These are phyloP conservation scores for Blumeria graminis DNA, from an alignment of 2,329 filamentous ascomycete species.

Conservation along the genomic window DNA sequence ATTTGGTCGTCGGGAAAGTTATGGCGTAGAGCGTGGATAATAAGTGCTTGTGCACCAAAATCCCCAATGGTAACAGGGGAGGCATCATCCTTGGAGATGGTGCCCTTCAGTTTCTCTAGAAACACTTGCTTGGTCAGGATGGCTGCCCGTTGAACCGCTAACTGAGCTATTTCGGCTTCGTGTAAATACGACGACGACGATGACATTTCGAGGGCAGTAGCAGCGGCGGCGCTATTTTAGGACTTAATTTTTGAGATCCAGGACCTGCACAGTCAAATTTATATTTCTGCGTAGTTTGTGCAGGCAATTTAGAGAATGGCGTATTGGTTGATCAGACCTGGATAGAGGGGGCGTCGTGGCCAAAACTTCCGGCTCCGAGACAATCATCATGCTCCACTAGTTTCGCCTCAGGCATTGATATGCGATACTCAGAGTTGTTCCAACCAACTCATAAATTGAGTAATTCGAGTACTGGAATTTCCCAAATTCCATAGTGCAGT, in stretches of 20 bases:
- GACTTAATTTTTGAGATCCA: neutral
- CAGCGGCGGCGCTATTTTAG: neutral
- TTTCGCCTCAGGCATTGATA: too few relatives aligned
- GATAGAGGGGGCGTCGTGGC: too few relatives aligned
- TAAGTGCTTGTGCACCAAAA: constrained; percentile 90
- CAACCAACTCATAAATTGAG: too few relatives aligned
- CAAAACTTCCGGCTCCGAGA: too few relatives aligned
- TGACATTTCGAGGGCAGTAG: neutral
- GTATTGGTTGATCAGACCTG: too few relatives aligned
- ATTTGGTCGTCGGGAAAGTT: constrained; percentile 82
- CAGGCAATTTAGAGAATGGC: too few relatives aligned
- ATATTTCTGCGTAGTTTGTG: too few relatives aligned
- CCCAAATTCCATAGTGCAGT: too few relatives aligned
- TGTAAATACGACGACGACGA: constrained; percentile 31
- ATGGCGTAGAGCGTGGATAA: constrained; percentile 70
- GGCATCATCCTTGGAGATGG: constrained; percentile 80
- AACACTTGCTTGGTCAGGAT: constrained; percentile 57
- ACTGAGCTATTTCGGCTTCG: constrained; percentile 62
- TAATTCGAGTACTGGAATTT: too few relatives aligned
- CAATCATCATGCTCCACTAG: too few relatives aligned
- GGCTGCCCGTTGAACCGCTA: constrained; percentile 66
- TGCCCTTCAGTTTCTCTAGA: constrained; percentile 81
- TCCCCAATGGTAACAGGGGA: constrained; percentile 95
- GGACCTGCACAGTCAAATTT: too few relatives aligned
- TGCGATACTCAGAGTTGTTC: too few relatives aligned